A percentile compares a stretch with the other conserved stretches of the same genome.
Evolutionary conservation across 139 green algal species (phyloP).

Genomic region (Medakamo hakoo): DNA sequence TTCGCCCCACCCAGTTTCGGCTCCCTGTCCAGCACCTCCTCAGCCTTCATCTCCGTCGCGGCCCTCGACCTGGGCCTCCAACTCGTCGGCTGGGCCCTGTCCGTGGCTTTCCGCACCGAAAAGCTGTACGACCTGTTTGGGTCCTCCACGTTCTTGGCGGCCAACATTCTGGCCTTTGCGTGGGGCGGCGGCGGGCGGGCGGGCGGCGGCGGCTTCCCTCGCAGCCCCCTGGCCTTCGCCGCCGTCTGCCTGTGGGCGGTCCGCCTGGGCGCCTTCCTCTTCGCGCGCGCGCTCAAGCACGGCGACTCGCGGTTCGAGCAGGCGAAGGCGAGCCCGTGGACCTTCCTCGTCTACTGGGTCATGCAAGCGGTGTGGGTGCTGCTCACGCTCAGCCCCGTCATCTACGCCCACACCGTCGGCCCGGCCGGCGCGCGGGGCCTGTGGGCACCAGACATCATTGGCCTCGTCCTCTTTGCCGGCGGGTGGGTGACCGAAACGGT

Average conservation of each 20-base stretch:
- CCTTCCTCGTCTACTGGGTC: conserved; percentile 44
- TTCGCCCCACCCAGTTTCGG: not conserved
- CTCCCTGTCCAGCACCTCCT: not conserved
- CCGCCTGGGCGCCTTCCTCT: conserved; percentile 56
- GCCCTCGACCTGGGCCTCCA: conserved; percentile 21
- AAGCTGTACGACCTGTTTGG: conserved; percentile 61
- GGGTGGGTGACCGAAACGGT: conserved; percentile 41
- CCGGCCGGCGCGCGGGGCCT: not conserved
- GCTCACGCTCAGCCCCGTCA: conserved; percentile 43
- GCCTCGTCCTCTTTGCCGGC: conserved; percentile 29
- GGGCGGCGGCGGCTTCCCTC: conserved; percentile 6
- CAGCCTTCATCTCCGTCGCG: not conserved
- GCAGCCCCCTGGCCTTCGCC: conserved; percentile 27
- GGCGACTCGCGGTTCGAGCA: conserved; percentile 66
- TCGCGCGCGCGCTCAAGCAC: conserved; percentile 40
- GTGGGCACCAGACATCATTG: conserved; percentile 20
- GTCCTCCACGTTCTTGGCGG: conserved; percentile 29
- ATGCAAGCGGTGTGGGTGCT: conserved; percentile 70
- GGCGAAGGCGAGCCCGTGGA: conserved; percentile 40
- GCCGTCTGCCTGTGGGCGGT: conserved; percentile 47
- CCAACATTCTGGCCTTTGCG: conserved; percentile 17
- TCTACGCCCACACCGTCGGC: conserved; percentile 43
- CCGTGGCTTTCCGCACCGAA: conserved; percentile 35
- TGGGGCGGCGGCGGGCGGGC: too few relatives aligned
- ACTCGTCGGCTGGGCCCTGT: conserved; percentile 16